Evolutionary conservation across 2,329 filamentous ascomycete genomes (phyloP), one percentile per base, ranked within the genome.

Genomic region (Gnomoniopsis sp.): DNA sequence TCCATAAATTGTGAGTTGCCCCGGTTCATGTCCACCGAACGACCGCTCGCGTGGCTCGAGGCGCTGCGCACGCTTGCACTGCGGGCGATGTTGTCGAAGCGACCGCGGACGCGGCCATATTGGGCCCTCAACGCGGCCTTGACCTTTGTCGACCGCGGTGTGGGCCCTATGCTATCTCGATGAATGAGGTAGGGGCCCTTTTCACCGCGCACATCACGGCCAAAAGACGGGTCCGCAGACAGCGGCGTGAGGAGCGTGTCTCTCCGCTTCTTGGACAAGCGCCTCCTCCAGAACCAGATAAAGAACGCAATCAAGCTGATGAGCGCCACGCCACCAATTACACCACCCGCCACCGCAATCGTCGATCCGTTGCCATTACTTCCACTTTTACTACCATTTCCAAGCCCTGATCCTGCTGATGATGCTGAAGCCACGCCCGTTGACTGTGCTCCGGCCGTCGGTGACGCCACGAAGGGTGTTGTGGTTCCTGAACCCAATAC

Each of bases 1-100:
- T 75, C 71, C 59, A 76, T 71, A 61, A 80, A 82, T 63, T 84
- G 82, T 10, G 82, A 82, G 63, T 79, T 81, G 7, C 80, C 79
- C 50, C 79, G 73, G 67, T 84, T 76, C 62, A 83, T 72, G 58
- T 83, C 77, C 33, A 83, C 76, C 49, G 72, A 74, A 2, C 76
- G 71, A 10, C 69, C 67, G 17, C 67, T 71, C 49, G 70, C 71
- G 30, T 68, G 70, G 57, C 72, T 70, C 49, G 68, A 63, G 26
- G 63, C 59, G 38, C 58, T 60, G 44, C 53, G 54, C 14, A 60
- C 41, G 50, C 58, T 60, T 26, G 34, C 55, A 46, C 55, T 60
- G 14, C 58, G 58, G n/a, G 65, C 59, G 49, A 73, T 61, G 23
- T 65, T 63, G 49, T 67, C 67, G 34, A 78, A 62, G 4, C 70